A percentile compares a stretch with the other conserved stretches of the same genome.
These are phyloP conservation scores for Candolleomyces efflorescens DNA, from an alignment of 768 basidiomycete genomes.

Conservation along the genomic window DNA sequence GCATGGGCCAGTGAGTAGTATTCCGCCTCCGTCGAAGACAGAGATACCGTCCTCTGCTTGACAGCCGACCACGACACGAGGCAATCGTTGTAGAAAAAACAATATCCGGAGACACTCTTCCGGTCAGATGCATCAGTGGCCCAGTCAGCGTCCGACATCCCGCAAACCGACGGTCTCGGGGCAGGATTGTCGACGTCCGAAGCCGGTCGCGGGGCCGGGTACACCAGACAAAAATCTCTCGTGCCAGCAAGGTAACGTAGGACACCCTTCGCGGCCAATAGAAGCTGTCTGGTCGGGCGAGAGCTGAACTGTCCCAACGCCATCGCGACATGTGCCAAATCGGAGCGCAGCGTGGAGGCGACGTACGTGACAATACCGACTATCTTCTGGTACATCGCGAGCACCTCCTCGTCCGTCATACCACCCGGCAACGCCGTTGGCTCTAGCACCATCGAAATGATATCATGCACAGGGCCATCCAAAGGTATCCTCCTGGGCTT, in stretches of 20 bases:
- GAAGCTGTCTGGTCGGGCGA: conserved; percentile 22
- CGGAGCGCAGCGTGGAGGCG: conserved; percentile 27
- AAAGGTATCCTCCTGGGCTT: conserved; percentile 7
- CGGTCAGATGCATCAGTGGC: conserved; percentile 21
- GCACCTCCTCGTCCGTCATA: conserved; percentile 12
- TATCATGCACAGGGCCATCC: not conserved
- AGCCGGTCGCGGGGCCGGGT: not conserved
- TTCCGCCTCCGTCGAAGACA: conserved; percentile 35
- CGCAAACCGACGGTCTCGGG: not conserved
- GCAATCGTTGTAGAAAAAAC: conserved; percentile 24
- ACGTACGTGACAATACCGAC: conserved; percentile 25
- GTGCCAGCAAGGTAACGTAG: conserved; percentile 30
- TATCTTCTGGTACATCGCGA: conserved; percentile 13
- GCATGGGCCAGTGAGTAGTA: conserved; percentile 30
- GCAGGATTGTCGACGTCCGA: not conserved
- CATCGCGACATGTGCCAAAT: conserved; percentile 28
- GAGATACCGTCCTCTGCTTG: conserved; percentile 19
- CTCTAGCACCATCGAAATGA: not conserved
- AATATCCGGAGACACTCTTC: conserved; percentile 30
- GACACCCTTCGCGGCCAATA: conserved; percentile 26
- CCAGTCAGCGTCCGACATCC: conserved; percentile 29
- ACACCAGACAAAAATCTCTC: conserved; percentile 15
- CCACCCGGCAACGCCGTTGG: conserved; percentile 12
- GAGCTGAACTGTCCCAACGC: conserved; percentile 25
- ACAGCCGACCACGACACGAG: conserved; percentile 29